Evolutionary conservation across 139 green algal genomes (phyloP), one percentile per base, ranked within the genome.

Genomic region (Chlamydomonas sphaeroides): DNA sequence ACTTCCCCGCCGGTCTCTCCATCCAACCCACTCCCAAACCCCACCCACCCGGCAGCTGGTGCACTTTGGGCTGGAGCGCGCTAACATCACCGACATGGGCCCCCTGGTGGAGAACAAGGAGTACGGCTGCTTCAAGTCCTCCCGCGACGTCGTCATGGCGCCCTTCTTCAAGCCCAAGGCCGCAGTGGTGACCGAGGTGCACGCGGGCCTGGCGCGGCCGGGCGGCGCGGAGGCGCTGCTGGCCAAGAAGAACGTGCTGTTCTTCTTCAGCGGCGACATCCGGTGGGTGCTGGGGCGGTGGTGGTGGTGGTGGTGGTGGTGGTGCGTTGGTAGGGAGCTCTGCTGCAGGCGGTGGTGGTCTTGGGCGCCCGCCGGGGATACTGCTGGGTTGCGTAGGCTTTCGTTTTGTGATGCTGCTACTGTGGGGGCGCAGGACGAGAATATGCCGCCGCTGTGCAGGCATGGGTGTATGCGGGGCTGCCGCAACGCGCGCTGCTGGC

Each of bases 111-210:
- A 66, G 26, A 75, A 84, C 33, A 41, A 18, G 1, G 77, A 84
- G 48, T 75, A 84, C 77, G 77, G 77, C 77, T 84, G 77, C 77
- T 84, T 84, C 65, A 84, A 84, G 63, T 6, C 11, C 48, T 48
- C 49, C 32, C 77, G 77, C 6, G 77, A 84, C 77, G 36, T 84
- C 0, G 65, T 84, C 17, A 18, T 84, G 48, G 48, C 77, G 77
- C 77, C 77, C 30, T 84, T 28, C 48, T 76, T 84, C 65, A 56
- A 56, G 48, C 32, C 77, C 28, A 61, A 75, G 61, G 42, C 20
- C 14, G 7, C 7, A 6, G 26, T 69, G n/a, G n/a, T 82, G 11
- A 21, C 5, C 3, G 74, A 48, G 21, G 23, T 82, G 62, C 75
- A 62, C 14, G n/a, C 32, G 62, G 5, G 23, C 23, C 62, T 82